Base-by-base conservation (phyloP, 202 grass and related monocot species). In the Schoenoplectus tabernaemontani region DNA sequence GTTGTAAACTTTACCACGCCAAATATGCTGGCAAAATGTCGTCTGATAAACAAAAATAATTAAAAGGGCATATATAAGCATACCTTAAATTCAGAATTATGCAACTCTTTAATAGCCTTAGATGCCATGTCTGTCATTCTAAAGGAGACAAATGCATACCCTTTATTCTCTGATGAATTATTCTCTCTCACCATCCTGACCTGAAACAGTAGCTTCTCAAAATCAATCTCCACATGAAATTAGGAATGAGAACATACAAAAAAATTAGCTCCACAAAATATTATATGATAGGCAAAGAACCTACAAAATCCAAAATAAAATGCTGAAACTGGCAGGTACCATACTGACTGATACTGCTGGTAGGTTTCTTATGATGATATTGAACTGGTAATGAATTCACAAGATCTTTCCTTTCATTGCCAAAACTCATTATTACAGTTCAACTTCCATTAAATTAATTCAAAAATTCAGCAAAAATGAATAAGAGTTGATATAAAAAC, bases 81-180 rank as follows among this genome's bases (percentile, higher is more conserved):
- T 82, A 97, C 94, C 89, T 97, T 88, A 15, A 98, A 86, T 62
- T 84, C 62, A 77, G 82, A 82, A 68, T 95, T 89, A 86, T 77
- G 86, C 84, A 98, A 81, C 57, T 87, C 87, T 82, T 77, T 65
- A 33, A 95, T 94, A 72, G 95, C 95, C 75, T 87, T 86, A 54
- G 76, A 69, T 71, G 95, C 95, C 75, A 94, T 78, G 54, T 82
- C 85, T 68, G 79, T 87, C 76, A 75, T 92, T 82, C 82, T 87
- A 69, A 92, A 98, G 70, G 82, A 87, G 78, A 98, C 85, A 82
- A 98, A 98, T 51, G 91, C 91, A 90, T 94, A 95, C 32, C 71
- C 43, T 83, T 61, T 98, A 22, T 71, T 88, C 58, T 91, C 88
- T 15, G 69, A 61, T 7, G 78, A 88, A 68, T 82, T 83, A 58